A percentile compares a stretch with the other conserved stretches of the same genome.
These are phyloP conservation scores for Saprolegnia parasitica DNA, from an alignment of 352 stramenopile species.

Conservation along the genomic window DNA sequence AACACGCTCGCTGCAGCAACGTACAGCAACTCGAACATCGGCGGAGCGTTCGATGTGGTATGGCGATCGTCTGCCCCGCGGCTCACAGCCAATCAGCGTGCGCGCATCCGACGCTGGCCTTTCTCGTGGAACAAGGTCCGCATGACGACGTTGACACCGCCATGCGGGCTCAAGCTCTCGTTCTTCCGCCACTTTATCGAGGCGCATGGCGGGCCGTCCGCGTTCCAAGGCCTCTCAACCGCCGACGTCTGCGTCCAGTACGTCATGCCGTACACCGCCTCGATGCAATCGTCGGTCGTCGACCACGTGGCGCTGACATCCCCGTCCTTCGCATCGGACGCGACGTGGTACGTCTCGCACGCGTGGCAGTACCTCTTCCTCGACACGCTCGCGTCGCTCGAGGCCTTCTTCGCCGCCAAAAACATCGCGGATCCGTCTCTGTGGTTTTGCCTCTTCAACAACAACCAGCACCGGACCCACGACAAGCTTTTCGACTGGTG, in stretches of 20 bases:
- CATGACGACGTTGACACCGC: neutral
- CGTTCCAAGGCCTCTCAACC: constrained; percentile 14
- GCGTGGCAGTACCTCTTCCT: constrained; percentile 18
- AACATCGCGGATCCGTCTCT: neutral
- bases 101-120: too few relatives aligned
- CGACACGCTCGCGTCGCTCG: neutral
- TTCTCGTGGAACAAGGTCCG: too few relatives aligned
- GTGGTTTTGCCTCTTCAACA: constrained; percentile 28
- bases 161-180: constrained; percentile 6
- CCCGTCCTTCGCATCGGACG: neutral
- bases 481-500: constrained; percentile 10
- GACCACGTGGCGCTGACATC: neutral
- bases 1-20: too few relatives aligned
- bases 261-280: constrained; percentile 4
- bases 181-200: constrained; percentile 21
- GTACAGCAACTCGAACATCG: too few relatives aligned
- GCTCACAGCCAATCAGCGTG: too few relatives aligned
- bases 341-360: constrained; percentile 19
- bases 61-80: too few relatives aligned
- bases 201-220: constrained; percentile 1
- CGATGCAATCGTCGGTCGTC: constrained; percentile 1
- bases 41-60: too few relatives aligned
- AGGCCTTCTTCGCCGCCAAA: constrained; percentile 8
- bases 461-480: constrained; percentile 19
- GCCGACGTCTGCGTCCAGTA: constrained; percentile 9